Base-by-base conservation (phyloP, 202 grass and related monocot species). In the Brachypodium distachyon region DNA sequence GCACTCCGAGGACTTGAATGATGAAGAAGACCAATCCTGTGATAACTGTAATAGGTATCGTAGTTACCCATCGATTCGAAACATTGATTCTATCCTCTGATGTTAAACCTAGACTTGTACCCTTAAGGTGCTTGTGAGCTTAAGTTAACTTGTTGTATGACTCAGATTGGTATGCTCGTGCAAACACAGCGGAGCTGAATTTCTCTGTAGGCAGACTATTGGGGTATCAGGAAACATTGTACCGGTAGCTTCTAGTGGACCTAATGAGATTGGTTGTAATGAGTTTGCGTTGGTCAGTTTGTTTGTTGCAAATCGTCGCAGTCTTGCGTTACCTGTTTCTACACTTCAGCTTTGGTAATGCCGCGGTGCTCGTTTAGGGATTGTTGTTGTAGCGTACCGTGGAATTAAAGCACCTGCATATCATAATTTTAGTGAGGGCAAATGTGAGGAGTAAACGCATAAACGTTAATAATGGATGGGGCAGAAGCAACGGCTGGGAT, bases 1-100 rank as follows among this genome's bases (percentile, higher is more conserved):
- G 87, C 46, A 41, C 70, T 22, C 85, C 84, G 0, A 86, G 84
- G 66, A 40, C 28, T 36, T 92, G 82, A 91, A 70, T 84, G 42
- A 67, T 86, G 67, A 47, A 68, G 44, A 18, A 42, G 58, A 41
- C 64, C 57, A 44, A 25, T 72, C 53, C 19, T 51, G 37, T 84
- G 70, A 12, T 52, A 79, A 70, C 56, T 50, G 39, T 9, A 51
- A 22, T 80, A 87, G 80, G 61, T 48, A 32, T 60, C 37, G 14
- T 75, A 88, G 76, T 74, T 82, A 56, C 55, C 29, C 63, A 39
- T 67, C 54, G 76, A 76, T 48, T 52, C 32, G 55, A 69, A 83
- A 67, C 56, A 77, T 89, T 72, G 40, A 40, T 36, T 66, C 12
- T 72, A 11, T 38, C 12, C 9, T 63, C 77, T 70, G 52, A 60